A percentile compares a stretch with the other conserved stretches of the same genome.
Conservation (phyloP, 352 stramenopile species). For the Phytophthora pluvialis region DNA sequence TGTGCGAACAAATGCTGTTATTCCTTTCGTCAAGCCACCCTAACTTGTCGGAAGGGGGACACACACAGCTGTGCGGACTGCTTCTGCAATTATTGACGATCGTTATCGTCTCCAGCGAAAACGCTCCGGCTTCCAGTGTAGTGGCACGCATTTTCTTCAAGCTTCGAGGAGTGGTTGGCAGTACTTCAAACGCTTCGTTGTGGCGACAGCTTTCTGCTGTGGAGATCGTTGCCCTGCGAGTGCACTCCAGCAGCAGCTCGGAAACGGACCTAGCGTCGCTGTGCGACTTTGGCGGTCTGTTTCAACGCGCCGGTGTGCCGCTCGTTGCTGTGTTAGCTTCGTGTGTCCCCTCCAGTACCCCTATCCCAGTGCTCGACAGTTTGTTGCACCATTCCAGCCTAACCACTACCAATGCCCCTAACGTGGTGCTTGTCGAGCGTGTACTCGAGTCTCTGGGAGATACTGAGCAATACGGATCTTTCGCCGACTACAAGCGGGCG, state of each 20-base stretch:
- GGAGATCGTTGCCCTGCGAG: conserved; percentile 37
- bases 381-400: conserved; percentile 24
- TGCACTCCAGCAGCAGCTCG: conserved; percentile 25
- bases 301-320: conserved; percentile 34
- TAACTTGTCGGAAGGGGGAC: not conserved
- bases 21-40: conserved; percentile 32
- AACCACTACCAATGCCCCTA: conserved; percentile 17
- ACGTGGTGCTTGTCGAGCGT: conserved; percentile 43
- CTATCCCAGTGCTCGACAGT: conserved; percentile 27
- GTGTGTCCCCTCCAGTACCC: conserved; percentile 4
- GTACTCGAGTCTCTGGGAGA: conserved; percentile 40
- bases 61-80: conserved; percentile 41
- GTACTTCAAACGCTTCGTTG: conserved; percentile 13
- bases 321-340: conserved; percentile 36
- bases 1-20: conserved; percentile 64
- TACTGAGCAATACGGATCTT: conserved; percentile 24
- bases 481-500: conserved; percentile 43
- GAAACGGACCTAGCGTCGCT: conserved; percentile 18
- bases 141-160: conserved; percentile 50
- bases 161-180: conserved; percentile 28
- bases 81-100: conserved; percentile 44
- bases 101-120: conserved; percentile 27
- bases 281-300: conserved; percentile 31
- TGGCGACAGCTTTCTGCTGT: conserved; percentile 42
- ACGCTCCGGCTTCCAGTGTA: conserved; percentile 2